Evolutionary conservation across 179 eudicot genomes (phyloP).

Genomic region (Patellifolia procumbens): DNA sequence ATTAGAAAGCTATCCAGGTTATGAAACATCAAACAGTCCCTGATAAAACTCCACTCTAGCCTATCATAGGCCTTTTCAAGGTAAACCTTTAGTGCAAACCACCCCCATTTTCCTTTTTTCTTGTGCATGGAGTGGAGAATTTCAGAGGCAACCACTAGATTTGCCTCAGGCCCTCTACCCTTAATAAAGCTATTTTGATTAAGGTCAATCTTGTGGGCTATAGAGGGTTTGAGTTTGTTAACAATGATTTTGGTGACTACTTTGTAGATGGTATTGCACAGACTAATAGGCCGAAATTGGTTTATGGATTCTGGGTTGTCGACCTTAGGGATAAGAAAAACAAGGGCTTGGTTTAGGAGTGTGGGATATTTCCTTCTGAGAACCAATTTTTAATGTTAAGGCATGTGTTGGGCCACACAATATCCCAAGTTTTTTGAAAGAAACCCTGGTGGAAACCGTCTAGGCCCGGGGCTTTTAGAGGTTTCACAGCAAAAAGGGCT

Average conservation of each 20-base stretch:
- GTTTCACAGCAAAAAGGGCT: neutral
- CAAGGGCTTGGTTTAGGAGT: neutral
- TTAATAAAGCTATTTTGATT: neutral
- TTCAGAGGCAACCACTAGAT: neutral
- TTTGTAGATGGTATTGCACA: neutral
- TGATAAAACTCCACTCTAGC: neutral
- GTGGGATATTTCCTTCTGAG: neutral
- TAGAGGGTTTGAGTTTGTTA: neutral
- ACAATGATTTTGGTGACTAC: neutral
- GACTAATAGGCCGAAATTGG: too few relatives aligned
- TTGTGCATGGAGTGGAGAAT: neutral
- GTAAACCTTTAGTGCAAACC: neutral
- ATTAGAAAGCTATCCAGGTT: neutral
- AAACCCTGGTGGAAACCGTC: neutral
- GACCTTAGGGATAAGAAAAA: neutral
- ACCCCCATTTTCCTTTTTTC: neutral
- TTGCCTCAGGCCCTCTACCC: neutral
- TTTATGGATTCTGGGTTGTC: neutral
- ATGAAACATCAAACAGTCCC: neutral
- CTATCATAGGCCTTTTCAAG: slow-evolving; percentile 4
- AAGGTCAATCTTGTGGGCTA: neutral
- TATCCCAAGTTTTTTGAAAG: neutral
- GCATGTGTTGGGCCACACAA: neutral
- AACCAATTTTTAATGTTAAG: neutral
- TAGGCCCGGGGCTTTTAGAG: neutral